Base-by-base conservation (phyloP, 768 basidiomycete species). In the Tylopilus vinaceipallidus region DNA sequence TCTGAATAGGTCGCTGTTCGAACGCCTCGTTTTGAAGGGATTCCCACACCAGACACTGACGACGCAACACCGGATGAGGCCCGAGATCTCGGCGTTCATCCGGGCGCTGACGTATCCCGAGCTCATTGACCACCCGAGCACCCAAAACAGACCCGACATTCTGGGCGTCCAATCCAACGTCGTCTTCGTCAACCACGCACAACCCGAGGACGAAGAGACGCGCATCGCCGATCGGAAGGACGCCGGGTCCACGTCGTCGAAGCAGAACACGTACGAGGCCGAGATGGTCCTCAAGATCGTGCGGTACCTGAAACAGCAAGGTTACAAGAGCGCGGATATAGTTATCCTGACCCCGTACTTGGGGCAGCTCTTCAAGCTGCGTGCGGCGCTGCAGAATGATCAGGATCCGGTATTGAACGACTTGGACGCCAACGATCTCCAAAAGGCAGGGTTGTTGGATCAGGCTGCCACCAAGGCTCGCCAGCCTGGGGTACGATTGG, bases 291-390 rank as follows among this genome's bases (percentile, higher is more conserved):
- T 84, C 47, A 83, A 81, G 61, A 84, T 86, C 16, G 72, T 86
- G 9, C 75, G 75, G 14, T 87, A 88, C 56, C 73, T 88, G 9
- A 78, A 67, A 8, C 84, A 87, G 53, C 84, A 88, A 55, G 85
- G 86, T 5, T 88, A 88, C 54, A 74, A 76, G 2, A 80, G 78
- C 1, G 67, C 78, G 5, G 68, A 82, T 14, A 66, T 88, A 19
- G 86, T 87, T 19, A 61, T 88, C 14, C 64, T 88, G 36, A 88
- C 86, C 0, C 86, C 86, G 0, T 88, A 88, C 53, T 65, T 87
- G 8, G 86, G 84, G 0, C 86, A 88, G 57, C 66, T 88, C 13
- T 72, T 69, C 17, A 72, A 73, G 30, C 71, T 88, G 4, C 75
- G 69, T 16, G 61, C 69, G 3, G 70, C 69, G 0, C 55, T 88